Evolutionary conservation across 352 stramenopile species (phyloP).

Genomic region (Pythium angustatum): DNA sequence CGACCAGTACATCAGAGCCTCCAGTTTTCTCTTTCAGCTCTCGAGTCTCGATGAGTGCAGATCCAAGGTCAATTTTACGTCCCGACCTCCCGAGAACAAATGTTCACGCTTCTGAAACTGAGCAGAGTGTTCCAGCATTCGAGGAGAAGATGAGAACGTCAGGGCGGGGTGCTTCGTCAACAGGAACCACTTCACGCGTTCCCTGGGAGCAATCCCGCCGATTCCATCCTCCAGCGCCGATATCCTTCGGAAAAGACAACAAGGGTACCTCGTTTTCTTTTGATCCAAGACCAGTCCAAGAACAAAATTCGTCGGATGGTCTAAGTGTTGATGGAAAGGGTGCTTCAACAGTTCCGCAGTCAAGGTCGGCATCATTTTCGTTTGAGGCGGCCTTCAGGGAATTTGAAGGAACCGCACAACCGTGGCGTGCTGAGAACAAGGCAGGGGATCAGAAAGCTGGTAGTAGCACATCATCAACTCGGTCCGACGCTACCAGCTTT

Average conservation of each 20-base stretch:
- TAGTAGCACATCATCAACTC: background rate
- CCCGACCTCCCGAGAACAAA: too few relatives aligned
- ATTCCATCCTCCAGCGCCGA: too few relatives aligned
- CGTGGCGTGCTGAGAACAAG: background rate
- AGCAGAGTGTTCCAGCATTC: too few relatives aligned
- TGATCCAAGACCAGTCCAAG: background rate
- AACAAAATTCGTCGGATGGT: background rate
- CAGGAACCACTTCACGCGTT: too few relatives aligned
- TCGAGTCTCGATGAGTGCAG: background rate
- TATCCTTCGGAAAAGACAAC: background rate
- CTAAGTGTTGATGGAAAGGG: background rate
- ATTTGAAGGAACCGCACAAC: background rate
- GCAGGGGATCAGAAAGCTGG: background rate
- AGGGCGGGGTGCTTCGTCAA: too few relatives aligned
- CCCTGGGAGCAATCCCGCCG: background rate
- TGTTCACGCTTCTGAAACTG: too few relatives aligned
- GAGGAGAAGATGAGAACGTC: too few relatives aligned
- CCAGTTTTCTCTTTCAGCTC: background rate
- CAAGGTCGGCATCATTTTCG: constrained; percentile 17
- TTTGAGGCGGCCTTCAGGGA: constrained; percentile 29
- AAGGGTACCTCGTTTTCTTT: constrained; percentile 6
- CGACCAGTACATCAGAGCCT: background rate
- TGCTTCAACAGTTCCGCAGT: background rate
- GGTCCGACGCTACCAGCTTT: background rate
- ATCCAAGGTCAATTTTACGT: too few relatives aligned